Evolutionary conservation across 2,329 filamentous ascomycete species (phyloP).

Genomic region (Neonectria magnoliae): DNA sequence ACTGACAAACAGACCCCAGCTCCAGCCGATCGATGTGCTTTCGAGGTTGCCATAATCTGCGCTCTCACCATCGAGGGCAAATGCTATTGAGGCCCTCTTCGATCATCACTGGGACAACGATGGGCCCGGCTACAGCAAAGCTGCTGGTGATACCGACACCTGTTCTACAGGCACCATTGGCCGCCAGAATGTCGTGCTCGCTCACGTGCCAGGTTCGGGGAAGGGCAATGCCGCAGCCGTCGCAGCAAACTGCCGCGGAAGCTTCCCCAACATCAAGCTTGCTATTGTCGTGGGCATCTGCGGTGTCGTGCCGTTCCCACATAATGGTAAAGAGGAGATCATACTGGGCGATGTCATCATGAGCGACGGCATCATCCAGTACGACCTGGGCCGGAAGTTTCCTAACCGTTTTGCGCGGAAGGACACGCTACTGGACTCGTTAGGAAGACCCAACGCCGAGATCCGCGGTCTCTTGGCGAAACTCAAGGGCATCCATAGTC

Average conservation of each 20-base stretch:
- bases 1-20: no score
- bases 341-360: no score
- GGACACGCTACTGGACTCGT: no score
- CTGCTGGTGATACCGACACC: neutral
- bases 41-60: neutral
- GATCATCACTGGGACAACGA: neutral
- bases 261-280: neutral
- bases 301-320: no score
- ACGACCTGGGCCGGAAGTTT: no score
- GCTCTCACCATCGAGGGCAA: neutral
- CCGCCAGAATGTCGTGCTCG: neutral
- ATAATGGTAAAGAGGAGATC: no score
- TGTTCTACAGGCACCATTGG: neutral
- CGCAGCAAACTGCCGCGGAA: neutral
- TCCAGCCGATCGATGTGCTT: neutral
- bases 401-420: no score
- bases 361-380: no score
- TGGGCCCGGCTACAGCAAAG: neutral
- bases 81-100: neutral
- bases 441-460: no score
- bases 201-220: neutral
- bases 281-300: neutral
- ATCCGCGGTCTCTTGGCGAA: no score
- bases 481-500: no score
- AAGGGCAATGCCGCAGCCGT: neutral